Conservation (phyloP, 2,329 filamentous ascomycete genomes). For the Aspergillus ochraceus region DNA sequence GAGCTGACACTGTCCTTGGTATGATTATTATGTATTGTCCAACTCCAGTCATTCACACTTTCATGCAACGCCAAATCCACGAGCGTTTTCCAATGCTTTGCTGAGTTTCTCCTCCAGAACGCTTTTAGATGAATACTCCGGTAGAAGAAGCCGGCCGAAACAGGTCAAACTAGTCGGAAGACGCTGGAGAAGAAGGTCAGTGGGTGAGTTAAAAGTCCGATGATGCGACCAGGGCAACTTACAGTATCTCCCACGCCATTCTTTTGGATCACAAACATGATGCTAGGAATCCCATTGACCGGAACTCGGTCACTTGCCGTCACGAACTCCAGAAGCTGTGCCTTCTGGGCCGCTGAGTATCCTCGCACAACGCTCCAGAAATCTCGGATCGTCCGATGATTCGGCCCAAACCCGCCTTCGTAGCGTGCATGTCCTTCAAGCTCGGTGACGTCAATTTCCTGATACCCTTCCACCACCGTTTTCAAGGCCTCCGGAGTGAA, state of each 20-base stretch:
- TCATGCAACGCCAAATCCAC: conserved; percentile 83
- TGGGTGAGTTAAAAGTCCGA: background rate
- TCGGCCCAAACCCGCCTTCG: conserved; percentile 71
- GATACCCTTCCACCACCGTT: conserved; percentile 77
- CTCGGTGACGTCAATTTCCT: conserved; percentile 74
- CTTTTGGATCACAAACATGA: conserved; percentile 81
- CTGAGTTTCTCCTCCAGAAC: conserved; percentile 71
- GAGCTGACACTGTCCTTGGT: background rate
- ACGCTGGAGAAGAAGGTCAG: conserved; percentile 29
- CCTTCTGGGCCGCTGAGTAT: conserved; percentile 63
- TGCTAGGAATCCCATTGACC: conserved; percentile 76
- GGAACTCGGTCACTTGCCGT: conserved; percentile 90
- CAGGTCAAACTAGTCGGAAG: conserved; percentile 90
- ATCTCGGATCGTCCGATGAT: conserved; percentile 67
- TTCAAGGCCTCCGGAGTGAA: conserved; percentile 71
- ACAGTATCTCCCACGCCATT: conserved; percentile 65
- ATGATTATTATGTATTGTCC: background rate
- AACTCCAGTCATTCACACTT: background rate
- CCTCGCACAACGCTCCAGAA: conserved; percentile 85
- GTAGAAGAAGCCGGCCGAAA: conserved; percentile 83
- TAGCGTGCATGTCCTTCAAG: conserved; percentile 73
- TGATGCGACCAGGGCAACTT: conserved; percentile 19
- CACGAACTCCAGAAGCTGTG: conserved; percentile 84
- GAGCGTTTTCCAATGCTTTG: conserved; percentile 84
- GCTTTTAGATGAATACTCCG: conserved; percentile 73